phyloP scores from a whole-genome alignment of 768 basidiomycete genomes.

The Hypsizygus marmoreus region DNA sequence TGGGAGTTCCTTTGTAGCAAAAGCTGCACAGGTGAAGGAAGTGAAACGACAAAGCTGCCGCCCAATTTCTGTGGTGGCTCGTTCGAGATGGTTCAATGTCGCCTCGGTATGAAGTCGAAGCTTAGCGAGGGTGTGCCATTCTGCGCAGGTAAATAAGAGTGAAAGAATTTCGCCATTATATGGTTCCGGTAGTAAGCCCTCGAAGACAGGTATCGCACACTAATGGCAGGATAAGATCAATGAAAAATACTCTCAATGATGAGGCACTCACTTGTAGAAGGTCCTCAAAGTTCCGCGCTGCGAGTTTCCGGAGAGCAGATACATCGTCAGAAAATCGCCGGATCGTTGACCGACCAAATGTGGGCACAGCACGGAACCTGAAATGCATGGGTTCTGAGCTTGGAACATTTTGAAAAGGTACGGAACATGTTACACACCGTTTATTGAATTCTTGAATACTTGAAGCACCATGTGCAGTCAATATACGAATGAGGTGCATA shows the following conservation, averaged over 20 bases:
- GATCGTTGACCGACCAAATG: constrained; percentile 21
- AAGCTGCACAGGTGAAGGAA: constrained; percentile 6
- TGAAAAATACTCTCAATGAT: background rate
- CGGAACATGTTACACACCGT: background rate
- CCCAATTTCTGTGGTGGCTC: constrained; percentile 8
- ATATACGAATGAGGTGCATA: constrained; percentile 24
- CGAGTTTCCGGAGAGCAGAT: constrained; percentile 22
- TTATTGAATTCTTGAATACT: background rate
- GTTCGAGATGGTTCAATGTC: background rate
- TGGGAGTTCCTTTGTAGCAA: constrained; percentile 10
- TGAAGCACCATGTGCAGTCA: constrained; percentile 1
- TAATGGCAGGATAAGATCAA: background rate
- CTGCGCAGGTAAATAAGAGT: constrained; percentile 24
- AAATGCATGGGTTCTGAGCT: background rate
- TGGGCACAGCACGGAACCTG: constrained; percentile 5
- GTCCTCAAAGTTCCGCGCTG: constrained; percentile 31
- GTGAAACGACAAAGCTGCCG: constrained; percentile 3
- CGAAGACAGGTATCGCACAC: constrained; percentile 13
- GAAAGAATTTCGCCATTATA: constrained; percentile 22
- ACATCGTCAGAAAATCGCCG: constrained; percentile 23
- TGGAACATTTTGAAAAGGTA: background rate
- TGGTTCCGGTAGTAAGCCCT: constrained; percentile 4
- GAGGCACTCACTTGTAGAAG: constrained; percentile 26
- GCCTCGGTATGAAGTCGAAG: constrained; percentile 17
- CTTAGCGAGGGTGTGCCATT: constrained; percentile 33